Percentiles rank a stretch among this genome's conserved stretches.
phyloP scores from a whole-genome alignment of 805 yeast genomes.

The Lachancea kluyveri region DNA sequence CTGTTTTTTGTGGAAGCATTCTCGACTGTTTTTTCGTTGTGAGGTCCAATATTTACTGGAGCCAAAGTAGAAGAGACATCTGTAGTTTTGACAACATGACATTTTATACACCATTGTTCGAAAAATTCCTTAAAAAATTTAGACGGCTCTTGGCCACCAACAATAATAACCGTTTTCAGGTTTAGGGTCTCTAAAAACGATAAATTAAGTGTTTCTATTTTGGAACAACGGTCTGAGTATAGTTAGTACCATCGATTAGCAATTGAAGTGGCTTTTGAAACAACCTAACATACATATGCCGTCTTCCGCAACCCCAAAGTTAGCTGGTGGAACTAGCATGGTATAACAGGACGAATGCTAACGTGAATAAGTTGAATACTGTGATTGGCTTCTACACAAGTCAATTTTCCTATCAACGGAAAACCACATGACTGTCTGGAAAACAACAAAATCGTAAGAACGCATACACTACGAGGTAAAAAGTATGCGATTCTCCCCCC shows the following conservation, averaged over 20 bases:
- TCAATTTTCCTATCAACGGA: too few species aligned
- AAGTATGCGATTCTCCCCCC: too few species aligned
- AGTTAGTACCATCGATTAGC: not conserved
- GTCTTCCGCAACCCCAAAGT: slow-evolving; percentile 85
- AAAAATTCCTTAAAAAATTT: slow-evolving; percentile 62
- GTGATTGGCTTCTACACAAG: too few species aligned
- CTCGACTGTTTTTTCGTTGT: slow-evolving; percentile 4
- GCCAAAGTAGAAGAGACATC: slow-evolving; percentile 22
- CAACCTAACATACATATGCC: slow-evolving; percentile 46
- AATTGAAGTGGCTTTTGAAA: not conserved
- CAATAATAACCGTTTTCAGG: slow-evolving; percentile 59
- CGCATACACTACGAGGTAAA: too few species aligned
- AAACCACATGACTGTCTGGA: too few species aligned
- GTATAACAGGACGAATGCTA: too few species aligned
- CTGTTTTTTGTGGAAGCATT: slow-evolving; percentile 5
- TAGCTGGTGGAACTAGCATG: slow-evolving; percentile 90
- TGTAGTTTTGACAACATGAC: slow-evolving; percentile 33
- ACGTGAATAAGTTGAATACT: too few species aligned
- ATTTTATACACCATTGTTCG: slow-evolving; percentile 45
- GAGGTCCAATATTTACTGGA: slow-evolving; percentile 13
- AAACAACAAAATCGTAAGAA: too few species aligned
- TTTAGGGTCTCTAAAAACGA: slow-evolving; percentile 73
- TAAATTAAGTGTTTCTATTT: slow-evolving; percentile 66
- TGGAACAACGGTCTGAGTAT: slow-evolving; percentile 58
- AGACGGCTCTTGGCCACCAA: slow-evolving; percentile 85